Percentiles rank a stretch among this genome's conserved stretches.
Conservation (phyloP, 1,284 basidiomycete species). For the Schizopora paradoxa region DNA sequence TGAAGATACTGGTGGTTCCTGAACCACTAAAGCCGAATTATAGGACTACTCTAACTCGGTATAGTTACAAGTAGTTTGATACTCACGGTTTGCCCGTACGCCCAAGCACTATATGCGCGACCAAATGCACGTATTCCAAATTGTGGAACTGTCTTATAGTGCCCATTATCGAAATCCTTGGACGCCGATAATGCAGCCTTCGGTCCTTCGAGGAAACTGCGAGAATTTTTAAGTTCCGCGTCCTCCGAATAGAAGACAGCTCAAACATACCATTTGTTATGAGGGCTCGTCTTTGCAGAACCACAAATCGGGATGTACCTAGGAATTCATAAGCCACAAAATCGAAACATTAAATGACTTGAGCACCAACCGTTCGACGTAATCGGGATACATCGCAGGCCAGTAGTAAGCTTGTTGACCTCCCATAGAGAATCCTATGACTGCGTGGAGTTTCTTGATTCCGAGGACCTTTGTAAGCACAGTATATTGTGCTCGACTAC, state of each 20-base stretch:
- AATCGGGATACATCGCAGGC: constrained; percentile 55
- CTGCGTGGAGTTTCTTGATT: constrained; percentile 25
- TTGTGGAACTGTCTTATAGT: constrained; percentile 44
- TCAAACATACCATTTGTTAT: constrained; percentile 48
- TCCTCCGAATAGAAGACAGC: neutral
- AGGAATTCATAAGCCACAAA: constrained; percentile 6
- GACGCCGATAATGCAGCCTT: constrained; percentile 52
- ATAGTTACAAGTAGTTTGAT: neutral
- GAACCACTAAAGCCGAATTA: constrained; percentile 41
- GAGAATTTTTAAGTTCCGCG: neutral
- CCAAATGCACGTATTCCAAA: constrained; percentile 50
- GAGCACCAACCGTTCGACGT: constrained; percentile 40
- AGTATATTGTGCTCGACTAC: constrained; percentile 25
- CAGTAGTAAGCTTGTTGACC: constrained; percentile 48
- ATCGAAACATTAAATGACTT: constrained; percentile 9
- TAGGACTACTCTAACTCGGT: neutral
- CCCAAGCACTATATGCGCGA: constrained; percentile 56
- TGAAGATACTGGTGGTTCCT: constrained; percentile 43
- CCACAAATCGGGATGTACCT: constrained; percentile 52
- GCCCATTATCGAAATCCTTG: constrained; percentile 50
- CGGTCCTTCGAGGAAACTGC: constrained; percentile 55
- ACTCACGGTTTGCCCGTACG: constrained; percentile 49
- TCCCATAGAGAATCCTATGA: constrained; percentile 30
- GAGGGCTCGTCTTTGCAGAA: constrained; percentile 55
- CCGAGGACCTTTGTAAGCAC: constrained; percentile 27